Evolutionary conservation across 805 yeast genomes (phyloP).

Genomic region (Myxozyma nipponensis): DNA sequence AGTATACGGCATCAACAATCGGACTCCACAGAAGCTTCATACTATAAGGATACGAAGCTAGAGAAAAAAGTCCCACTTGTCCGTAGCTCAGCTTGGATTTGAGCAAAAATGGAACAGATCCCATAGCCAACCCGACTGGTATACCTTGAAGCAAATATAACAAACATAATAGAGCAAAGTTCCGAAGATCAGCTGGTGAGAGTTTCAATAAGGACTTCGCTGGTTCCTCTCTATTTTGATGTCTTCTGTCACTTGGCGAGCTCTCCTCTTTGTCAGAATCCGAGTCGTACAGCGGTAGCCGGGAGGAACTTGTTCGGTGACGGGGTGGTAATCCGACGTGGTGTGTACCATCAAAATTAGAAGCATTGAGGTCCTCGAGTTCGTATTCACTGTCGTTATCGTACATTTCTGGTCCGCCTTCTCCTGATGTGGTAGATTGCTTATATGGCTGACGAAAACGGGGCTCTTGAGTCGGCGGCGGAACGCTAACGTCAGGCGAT

Average conservation of each 20-base stretch:
- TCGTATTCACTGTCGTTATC: conserved; percentile 10
- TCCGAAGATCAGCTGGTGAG: conserved; percentile 55
- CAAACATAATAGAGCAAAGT: conserved; percentile 67
- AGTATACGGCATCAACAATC: conserved; percentile 82
- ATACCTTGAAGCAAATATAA: conserved; percentile 90
- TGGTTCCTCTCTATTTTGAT: conserved; percentile 1
- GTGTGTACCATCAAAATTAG: conserved; percentile 23
- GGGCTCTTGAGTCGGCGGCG: not conserved
- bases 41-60: conserved; percentile 94
- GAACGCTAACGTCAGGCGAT: not conserved
- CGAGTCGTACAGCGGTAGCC: conserved; percentile 16
- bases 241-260: not conserved
- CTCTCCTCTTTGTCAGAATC: not conserved
- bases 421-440: not conserved
- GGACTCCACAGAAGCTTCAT: conserved; percentile 94
- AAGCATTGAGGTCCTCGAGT: conserved; percentile 25
- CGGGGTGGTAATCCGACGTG: conserved; percentile 23
- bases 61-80: conserved; percentile 83
- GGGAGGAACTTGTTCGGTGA: conserved; percentile 3
- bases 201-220: conserved; percentile 29
- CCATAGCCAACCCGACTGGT: conserved; percentile 94
- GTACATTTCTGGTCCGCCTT: not conserved
- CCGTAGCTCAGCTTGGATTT: conserved; percentile 80
- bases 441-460: not conserved
- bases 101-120: conserved; percentile 84